These are phyloP conservation scores for Dendrostoma leiphaemia DNA, from an alignment of 2,329 filamentous ascomycete species.

Conservation along the genomic window DNA sequence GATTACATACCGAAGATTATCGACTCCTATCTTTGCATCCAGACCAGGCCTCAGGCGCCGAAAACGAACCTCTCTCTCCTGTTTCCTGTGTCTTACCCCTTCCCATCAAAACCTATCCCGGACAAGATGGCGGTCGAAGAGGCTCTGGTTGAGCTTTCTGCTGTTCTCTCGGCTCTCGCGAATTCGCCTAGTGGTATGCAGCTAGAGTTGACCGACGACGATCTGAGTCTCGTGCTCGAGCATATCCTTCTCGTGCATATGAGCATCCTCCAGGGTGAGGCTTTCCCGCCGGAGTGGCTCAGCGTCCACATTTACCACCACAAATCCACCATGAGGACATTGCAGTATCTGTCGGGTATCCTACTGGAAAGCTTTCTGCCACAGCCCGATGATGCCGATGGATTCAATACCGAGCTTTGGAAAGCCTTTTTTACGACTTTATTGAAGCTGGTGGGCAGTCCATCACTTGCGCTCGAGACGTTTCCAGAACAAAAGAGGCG, in stretches of 20 bases:
- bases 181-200: conserved; percentile 72
- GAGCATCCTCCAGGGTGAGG: conserved; percentile 84
- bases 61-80: conserved; percentile 77
- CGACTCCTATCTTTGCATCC: conserved; percentile 80
- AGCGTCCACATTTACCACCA: conserved; percentile 93
- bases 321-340: conserved; percentile 79
- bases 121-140: conserved; percentile 72
- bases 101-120: conserved; percentile 69
- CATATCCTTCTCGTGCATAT: conserved; percentile 81
- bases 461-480: conserved; percentile 85
- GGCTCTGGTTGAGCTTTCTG: conserved; percentile 81
- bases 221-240: conserved; percentile 72
- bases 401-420: conserved; percentile 92
- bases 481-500: conserved; percentile 96
- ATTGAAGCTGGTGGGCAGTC: conserved; percentile 83
- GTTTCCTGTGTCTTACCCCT: conserved; percentile 88
- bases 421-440: conserved; percentile 88
- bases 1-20: conserved; percentile 90
- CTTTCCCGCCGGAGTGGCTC: conserved; percentile 86
- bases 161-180: conserved; percentile 79
- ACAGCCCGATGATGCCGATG: conserved; percentile 84
- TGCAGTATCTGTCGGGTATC: conserved; percentile 79
- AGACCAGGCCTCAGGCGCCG: conserved; percentile 49
- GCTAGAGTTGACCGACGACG: conserved; percentile 70
- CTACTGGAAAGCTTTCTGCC: conserved; percentile 84